A percentile compares a stretch with the other conserved stretches of the same genome.
These are phyloP conservation scores for Baorangia bicolor DNA, from an alignment of 768 basidiomycete genomes.

Conservation along the genomic window DNA sequence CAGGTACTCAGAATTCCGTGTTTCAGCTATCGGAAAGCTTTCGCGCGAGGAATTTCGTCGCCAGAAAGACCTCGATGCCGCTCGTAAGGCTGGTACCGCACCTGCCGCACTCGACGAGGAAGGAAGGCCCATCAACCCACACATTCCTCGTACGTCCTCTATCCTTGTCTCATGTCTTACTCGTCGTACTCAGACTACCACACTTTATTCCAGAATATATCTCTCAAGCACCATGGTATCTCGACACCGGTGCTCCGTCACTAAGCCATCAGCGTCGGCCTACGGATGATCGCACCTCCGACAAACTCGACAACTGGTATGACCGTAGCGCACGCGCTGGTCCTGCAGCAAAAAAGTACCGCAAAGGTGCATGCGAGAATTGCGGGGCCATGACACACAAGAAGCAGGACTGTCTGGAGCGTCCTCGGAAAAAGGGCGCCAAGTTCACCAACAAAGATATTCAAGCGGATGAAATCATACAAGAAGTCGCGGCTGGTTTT, in stretches of 20 bases:
- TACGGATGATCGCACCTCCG: constrained; percentile 51
- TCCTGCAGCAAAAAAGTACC: constrained; percentile 93
- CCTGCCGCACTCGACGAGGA: constrained; percentile 95
- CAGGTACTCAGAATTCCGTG: not conserved
- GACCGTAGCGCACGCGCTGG: constrained; percentile 82
- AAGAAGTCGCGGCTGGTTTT: constrained; percentile 74
- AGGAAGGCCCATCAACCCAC: constrained; percentile 95
- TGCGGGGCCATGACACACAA: constrained; percentile 97
- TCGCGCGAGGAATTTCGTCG: constrained; percentile 93
- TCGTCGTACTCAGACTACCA: not conserved
- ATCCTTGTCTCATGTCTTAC: not conserved
- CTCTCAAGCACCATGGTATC: constrained; percentile 98
- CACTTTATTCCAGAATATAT: constrained; percentile 73
- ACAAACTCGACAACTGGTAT: constrained; percentile 89
- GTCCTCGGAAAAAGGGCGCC: constrained; percentile 94
- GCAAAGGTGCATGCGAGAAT: constrained; percentile 98
- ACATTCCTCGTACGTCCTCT: constrained; percentile 86
- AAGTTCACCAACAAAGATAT: constrained; percentile 90
- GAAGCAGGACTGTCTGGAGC: constrained; percentile 88
- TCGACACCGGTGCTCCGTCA: constrained; percentile 91
- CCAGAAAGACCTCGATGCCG: constrained; percentile 96
- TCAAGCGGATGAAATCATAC: constrained; percentile 86
- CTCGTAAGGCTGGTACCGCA: constrained; percentile 97
- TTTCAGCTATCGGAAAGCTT: constrained; percentile 67
- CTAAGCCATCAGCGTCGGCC: constrained; percentile 91